Conservation (phyloP, 2,329 filamentous ascomycete genomes). For the Colletotrichum navitas region DNA sequence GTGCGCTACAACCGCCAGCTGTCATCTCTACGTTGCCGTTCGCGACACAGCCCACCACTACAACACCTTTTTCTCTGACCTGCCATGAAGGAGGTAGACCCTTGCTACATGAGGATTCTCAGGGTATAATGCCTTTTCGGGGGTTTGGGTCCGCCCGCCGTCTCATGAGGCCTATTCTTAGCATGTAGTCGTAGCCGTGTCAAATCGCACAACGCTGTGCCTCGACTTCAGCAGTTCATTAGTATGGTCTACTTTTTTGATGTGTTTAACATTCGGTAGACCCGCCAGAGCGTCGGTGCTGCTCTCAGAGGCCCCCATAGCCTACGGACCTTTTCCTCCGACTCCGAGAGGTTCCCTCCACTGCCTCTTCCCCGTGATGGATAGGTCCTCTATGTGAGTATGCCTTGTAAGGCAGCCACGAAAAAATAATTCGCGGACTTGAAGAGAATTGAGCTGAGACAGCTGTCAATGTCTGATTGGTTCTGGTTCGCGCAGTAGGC, state of each 20-base stretch:
- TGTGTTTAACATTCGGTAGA: background rate
- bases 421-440: background rate
- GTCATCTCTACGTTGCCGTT: too few relatives aligned
- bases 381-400: background rate
- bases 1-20: background rate
- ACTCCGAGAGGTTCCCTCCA: background rate
- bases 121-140: background rate
- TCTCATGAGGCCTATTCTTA: too few relatives aligned
- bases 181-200: background rate
- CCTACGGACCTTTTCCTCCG: conserved; percentile 1
- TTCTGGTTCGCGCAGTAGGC: background rate
- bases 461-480: background rate
- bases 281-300: background rate
- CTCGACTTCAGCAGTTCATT: background rate
- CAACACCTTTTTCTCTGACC: too few relatives aligned
- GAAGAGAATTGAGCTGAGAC: background rate
- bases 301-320: background rate
- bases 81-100: background rate
- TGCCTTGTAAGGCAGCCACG: background rate
- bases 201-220: background rate
- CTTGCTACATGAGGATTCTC: background rate
- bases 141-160: background rate
- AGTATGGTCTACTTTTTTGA: background rate
- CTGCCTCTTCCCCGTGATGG: background rate
- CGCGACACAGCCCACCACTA: background rate